These are phyloP conservation scores for Sanguinoderma infundibulare DNA, from an alignment of 1,284 basidiomycete genomes.

Conservation along the genomic window DNA sequence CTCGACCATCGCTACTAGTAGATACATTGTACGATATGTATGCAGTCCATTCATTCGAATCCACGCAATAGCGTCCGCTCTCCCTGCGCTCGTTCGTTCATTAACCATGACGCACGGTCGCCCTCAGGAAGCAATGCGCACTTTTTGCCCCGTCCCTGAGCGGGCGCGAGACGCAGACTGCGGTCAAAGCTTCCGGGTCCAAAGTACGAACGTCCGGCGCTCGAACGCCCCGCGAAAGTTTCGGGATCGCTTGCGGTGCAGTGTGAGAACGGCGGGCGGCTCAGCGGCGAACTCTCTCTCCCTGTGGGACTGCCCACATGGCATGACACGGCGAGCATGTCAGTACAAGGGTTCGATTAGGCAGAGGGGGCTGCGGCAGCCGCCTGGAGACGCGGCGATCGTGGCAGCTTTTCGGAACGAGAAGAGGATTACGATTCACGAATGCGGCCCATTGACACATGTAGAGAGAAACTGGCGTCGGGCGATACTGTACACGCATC, in stretches of 20 bases:
- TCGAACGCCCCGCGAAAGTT: not conserved
- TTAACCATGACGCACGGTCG: too few species aligned
- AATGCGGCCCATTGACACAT: not conserved
- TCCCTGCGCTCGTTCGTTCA: too few species aligned
- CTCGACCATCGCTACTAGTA: not conserved
- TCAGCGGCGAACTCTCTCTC: not conserved
- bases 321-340: too few species aligned
- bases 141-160: not conserved
- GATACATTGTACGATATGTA: not conserved
- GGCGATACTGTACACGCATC: too few species aligned
- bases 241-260: not conserved
- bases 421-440: not conserved
- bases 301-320: not conserved
- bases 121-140: not conserved
- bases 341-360: too few species aligned
- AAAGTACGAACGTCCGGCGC: too few species aligned
- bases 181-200: not conserved
- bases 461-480: too few species aligned
- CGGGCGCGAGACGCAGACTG: not conserved
- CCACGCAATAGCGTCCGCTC: too few species aligned
- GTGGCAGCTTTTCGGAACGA: not conserved
- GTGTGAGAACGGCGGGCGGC: not conserved
- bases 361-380: not conserved
- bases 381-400: not conserved
- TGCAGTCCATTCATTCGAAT: too few species aligned